A percentile compares a stretch with the other conserved stretches of the same genome.
These are phyloP conservation scores for Mycena belliarum DNA, from an alignment of 768 basidiomycete genomes.

Conservation along the genomic window DNA sequence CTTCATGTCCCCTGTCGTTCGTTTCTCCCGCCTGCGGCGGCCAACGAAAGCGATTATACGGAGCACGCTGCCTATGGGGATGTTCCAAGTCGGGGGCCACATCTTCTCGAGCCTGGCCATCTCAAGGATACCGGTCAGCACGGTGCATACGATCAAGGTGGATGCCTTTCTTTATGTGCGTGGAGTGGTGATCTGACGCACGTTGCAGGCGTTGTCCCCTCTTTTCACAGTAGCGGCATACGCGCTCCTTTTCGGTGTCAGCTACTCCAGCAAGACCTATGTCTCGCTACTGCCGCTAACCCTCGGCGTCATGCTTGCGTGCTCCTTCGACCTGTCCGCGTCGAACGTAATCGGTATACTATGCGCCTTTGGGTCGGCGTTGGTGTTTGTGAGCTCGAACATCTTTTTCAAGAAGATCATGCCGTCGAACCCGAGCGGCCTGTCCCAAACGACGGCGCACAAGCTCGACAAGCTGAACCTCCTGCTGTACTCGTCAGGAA, in stretches of 20 bases:
- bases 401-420: slow-evolving; percentile 99
- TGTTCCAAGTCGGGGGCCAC: slow-evolving; percentile 97
- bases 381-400: slow-evolving; percentile 97
- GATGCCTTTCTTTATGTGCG: slow-evolving; percentile 22
- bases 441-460: slow-evolving; percentile 47
- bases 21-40: slow-evolving; percentile 63
- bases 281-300: slow-evolving; percentile 93
- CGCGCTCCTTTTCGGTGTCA: slow-evolving; percentile 89
- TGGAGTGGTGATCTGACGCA: neutral
- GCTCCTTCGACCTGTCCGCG: slow-evolving; percentile 87
- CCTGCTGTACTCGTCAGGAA: slow-evolving; percentile 88
- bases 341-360: slow-evolving; percentile 87
- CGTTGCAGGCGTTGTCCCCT: slow-evolving; percentile 88
- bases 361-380: slow-evolving; percentile 94
- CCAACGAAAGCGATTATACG: slow-evolving; percentile 75
- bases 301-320: slow-evolving; percentile 95
- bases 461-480: slow-evolving; percentile 98
- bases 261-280: slow-evolving; percentile 91
- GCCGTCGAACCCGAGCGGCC: slow-evolving; percentile 57
- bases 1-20: slow-evolving; percentile 74
- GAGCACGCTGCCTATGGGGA: slow-evolving; percentile 91
- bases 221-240: slow-evolving; percentile 97
- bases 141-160: slow-evolving; percentile 99
- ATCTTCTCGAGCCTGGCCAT: slow-evolving; percentile 98
- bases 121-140: slow-evolving; percentile 93